Evolutionary conservation across 345 rosid species (phyloP), one percentile per base, ranked within the genome.

Genomic region (Angophora floribunda): DNA sequence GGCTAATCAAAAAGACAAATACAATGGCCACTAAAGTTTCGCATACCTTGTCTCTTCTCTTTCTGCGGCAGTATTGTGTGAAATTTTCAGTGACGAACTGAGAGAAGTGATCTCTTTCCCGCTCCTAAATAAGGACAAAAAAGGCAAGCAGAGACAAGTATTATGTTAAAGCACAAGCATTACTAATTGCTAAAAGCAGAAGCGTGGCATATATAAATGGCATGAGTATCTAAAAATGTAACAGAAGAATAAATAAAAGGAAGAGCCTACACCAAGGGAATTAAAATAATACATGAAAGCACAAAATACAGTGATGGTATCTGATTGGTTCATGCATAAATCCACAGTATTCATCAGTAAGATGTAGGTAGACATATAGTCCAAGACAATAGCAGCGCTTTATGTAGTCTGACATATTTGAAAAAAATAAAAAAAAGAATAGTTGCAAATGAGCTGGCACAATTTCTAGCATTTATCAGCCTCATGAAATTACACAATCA

Each of bases 101-200:
- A 82, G 99, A 98, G 91, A 97, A 97, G 95, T 98, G 99, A 89
- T 97, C 99, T 91, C 99, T 95, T 92, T 98, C 99, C 70, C 89
- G 95, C 91, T 97, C 99, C 99, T 98, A 91, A 86, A 92, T 79
- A 59, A 88, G 82, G 61, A 41, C 65, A 45, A 59, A 85, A 90
- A 57, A 44, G 79, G 70, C 52, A 53, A 44, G 57, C 15, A 16
- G 26, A n/a, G 49, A 85, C 13, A 4, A 70, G 26, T 70, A 70
- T 70, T 44, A 50, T 16, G 67, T 87, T 30, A 26, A 84, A 57
- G 41, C 86, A 78, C 52, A 49, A n/a, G 15, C 50, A 87, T 17
- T 32, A 82, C 87, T 52, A 13, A 70, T 53, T 57, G 59, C 41
- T 14, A 52, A 67, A 65, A 26, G 59, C 44, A 86, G 53, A 53